phyloP scores from a whole-genome alignment of 768 basidiomycete species.

The Tricholoma matsutake region DNA sequence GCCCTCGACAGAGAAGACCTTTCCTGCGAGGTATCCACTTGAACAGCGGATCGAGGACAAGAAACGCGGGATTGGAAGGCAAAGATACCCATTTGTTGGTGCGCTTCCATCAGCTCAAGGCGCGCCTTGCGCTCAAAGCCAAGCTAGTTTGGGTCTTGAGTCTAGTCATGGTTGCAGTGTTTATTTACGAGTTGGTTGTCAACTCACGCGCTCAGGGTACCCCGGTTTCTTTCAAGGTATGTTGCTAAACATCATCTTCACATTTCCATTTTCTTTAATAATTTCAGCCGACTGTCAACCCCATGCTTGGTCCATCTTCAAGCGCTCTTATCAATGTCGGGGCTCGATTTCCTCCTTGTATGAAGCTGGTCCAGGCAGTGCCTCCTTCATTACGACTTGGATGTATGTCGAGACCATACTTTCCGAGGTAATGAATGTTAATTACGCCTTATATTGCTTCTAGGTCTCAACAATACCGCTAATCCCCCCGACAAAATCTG shows the following conservation, averaged over 20 bases:
- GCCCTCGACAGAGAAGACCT: slow-evolving; percentile 37
- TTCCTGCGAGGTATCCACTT: slow-evolving; percentile 50
- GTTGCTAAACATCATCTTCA: slow-evolving; percentile 6
- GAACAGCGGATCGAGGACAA: slow-evolving; percentile 88
- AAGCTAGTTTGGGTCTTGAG: slow-evolving; percentile 62
- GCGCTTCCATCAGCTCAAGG: slow-evolving; percentile 11
- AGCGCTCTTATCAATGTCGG: slow-evolving; percentile 84
- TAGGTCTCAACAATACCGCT: slow-evolving; percentile 81
- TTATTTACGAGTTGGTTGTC: slow-evolving; percentile 83
- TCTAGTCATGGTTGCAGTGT: slow-evolving; percentile 62
- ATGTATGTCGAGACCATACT: slow-evolving; percentile 42
- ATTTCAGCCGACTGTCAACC: slow-evolving; percentile 72
- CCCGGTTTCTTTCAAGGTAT: slow-evolving; percentile 81
- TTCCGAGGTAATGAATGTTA: neutral
- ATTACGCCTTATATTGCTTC: neutral
- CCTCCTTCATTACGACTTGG: slow-evolving; percentile 52
- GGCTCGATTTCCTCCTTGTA: slow-evolving; percentile 91
- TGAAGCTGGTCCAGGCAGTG: slow-evolving; percentile 66
- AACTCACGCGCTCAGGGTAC: slow-evolving; percentile 77
- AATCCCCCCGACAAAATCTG: slow-evolving; percentile 73
- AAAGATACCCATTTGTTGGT: slow-evolving; percentile 79
- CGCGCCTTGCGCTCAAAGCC: slow-evolving; percentile 11
- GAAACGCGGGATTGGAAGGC: slow-evolving; percentile 79
- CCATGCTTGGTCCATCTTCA: slow-evolving; percentile 87
- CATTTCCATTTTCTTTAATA: neutral